Base-by-base conservation (phyloP, 1,284 basidiomycete species). In the Tilletia walkeri region DNA sequence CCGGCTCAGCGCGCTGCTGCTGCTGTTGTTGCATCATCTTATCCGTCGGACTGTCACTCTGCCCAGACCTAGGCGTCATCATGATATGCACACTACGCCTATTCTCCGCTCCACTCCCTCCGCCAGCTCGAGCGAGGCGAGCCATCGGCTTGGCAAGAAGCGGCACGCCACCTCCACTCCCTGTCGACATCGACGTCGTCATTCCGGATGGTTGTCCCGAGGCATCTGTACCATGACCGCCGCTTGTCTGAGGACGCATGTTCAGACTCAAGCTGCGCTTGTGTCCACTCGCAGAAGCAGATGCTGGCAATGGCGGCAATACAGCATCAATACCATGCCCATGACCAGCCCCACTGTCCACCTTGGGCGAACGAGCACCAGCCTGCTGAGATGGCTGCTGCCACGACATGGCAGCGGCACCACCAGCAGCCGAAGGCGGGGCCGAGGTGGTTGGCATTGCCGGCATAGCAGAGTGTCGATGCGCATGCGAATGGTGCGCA, bases 251-350 rank as follows among this genome's bases (percentile, higher is more conserved):
- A 5, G 30, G 18, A 20, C 59, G 59, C 10, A 69, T 67, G 18
- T 68, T 78, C 41, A 79, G 50, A 47, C 77, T 80, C 69, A 76
- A 39, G 65, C 77, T 76, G 14, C 77, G 69, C 71, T 75, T 74
- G 72, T 79, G 78, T 47, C 75, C 72, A 68, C 71, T 76, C 53
- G 71, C 71, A 5, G 72, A 48, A 2, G 71, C 68, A 66, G 45
- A 67, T 7, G 69, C 45, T 7, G 67, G 45, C 36, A 68, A 24
- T 9, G 67, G 54, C 30, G 53, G 54, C 67, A 68, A 18, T 10
- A 68, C 39, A 38, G 30, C 50, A 20, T 68, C 67, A 38, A 38
- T 34, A 7, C 24, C 24, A 30, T 18, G 34, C 30, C 38, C 38
- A 14, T 39, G 59, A 4, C 34, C 59, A 2, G 24, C 24, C 24